phyloP scores from a whole-genome alignment of 2,329 filamentous ascomycete species.

The Thelonectria blattea region DNA sequence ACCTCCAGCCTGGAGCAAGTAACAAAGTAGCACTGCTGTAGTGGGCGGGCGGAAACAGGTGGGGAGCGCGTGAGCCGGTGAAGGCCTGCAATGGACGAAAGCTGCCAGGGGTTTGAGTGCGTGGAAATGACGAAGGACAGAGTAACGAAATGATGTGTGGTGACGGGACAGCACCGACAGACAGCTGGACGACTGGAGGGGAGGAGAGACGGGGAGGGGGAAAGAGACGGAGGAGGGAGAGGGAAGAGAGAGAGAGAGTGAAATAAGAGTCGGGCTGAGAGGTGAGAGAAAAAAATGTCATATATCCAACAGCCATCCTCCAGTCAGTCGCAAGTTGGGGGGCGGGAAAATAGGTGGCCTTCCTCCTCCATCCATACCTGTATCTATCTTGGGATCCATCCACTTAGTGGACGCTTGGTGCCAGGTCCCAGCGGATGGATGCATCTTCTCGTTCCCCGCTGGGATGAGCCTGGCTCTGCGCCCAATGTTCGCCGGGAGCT shows the following conservation, averaged over 20 bases:
- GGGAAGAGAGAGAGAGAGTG: slow-evolving; percentile 4
- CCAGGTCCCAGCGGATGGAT: slow-evolving; percentile 28
- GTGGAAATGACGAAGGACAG: slow-evolving; percentile 8
- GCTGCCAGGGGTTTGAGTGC: slow-evolving; percentile 1
- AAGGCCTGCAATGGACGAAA: slow-evolving; percentile 14
- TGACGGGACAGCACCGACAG: neutral
- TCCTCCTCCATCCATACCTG: slow-evolving; percentile 5
- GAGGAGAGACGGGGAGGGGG: too few species aligned
- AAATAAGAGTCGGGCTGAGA: neutral
- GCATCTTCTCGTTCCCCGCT: slow-evolving; percentile 12
- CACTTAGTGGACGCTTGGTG: slow-evolving; percentile 22
- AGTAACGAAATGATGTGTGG: neutral
- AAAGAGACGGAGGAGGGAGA: slow-evolving; percentile 1
- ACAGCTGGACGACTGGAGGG: slow-evolving; percentile 4
- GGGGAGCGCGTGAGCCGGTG: slow-evolving; percentile 6
- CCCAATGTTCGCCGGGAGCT: slow-evolving; percentile 24
- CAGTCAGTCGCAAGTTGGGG: slow-evolving; percentile 14
- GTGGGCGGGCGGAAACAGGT: slow-evolving; percentile 19
- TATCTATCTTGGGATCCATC: slow-evolving; percentile 4
- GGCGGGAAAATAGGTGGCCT: slow-evolving; percentile 8
- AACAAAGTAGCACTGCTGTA: slow-evolving; percentile 4
- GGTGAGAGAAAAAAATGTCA: slow-evolving; percentile 4
- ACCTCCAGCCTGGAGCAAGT: neutral
- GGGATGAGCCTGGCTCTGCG: slow-evolving; percentile 32
- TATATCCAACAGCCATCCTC: slow-evolving; percentile 5